Evolutionary conservation across 306 rosid genomes (phyloP).

Genomic region (Cucurbita pepo): DNA sequence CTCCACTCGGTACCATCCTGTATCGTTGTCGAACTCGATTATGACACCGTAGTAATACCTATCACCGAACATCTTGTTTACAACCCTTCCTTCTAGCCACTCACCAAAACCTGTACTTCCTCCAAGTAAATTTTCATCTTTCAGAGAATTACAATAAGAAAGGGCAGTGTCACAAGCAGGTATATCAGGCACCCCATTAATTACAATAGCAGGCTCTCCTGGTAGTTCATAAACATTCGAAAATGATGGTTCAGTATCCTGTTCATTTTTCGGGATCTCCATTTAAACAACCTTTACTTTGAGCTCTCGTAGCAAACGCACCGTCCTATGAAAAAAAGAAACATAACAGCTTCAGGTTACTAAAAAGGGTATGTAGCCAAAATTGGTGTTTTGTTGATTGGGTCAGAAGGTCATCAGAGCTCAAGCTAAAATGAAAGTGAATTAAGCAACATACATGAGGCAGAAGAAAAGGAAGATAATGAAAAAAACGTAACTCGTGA

Average conservation of each 20-base stretch:
- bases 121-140: constrained; percentile 3
- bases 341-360: not conserved
- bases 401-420: not conserved
- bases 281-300: not conserved
- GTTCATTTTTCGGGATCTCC: constrained; percentile 10
- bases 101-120: constrained; percentile 36
- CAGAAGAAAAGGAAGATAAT: not conserved
- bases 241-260: constrained; percentile 16
- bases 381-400: not conserved
- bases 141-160: constrained; percentile 2
- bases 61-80: constrained; percentile 54
- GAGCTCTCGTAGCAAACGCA: not conserved
- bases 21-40: constrained; percentile 37
- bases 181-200: constrained; percentile 52
- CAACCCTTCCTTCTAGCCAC: constrained; percentile 73
- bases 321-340: not conserved
- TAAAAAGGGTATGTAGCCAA: not conserved
- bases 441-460: not conserved
- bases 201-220: constrained; percentile 77
- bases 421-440: not conserved
- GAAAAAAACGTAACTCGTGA: not conserved
- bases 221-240: constrained; percentile 31
- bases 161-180: constrained; percentile 6
- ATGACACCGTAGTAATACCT: constrained; percentile 43
- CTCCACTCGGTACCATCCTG: constrained; percentile 61